These are phyloP conservation scores for Calonectria fujianensis DNA, from an alignment of 2,329 filamentous ascomycete species.

Conservation along the genomic window DNA sequence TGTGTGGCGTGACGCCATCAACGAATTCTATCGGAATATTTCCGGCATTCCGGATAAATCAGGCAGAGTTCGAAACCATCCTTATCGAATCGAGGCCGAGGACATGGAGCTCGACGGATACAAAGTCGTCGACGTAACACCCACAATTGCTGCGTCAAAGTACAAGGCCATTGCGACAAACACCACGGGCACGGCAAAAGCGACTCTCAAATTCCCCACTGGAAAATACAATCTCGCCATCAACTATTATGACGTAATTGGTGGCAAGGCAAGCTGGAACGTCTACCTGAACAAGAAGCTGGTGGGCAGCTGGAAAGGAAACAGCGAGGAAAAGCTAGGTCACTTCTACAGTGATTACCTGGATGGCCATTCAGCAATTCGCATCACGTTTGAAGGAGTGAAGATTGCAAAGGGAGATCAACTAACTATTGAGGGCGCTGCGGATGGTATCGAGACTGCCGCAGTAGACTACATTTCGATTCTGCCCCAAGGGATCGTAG, in stretches of 20 bases:
- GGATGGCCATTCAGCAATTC: conserved; percentile 79
- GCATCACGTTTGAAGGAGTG: conserved; percentile 75
- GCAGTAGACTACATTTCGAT: conserved; percentile 81
- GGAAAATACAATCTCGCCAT: conserved; percentile 76
- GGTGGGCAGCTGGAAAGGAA: conserved; percentile 75
- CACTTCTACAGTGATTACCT: conserved; percentile 75
- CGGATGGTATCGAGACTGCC: conserved; percentile 77
- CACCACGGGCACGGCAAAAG: conserved; percentile 23
- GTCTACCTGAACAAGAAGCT: conserved; percentile 71
- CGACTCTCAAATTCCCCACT: conserved; percentile 12
- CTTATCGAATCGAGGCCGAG: conserved; percentile 82
- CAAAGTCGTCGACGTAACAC: conserved; percentile 69
- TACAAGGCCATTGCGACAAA: conserved; percentile 53
- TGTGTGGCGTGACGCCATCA: conserved; percentile 82
- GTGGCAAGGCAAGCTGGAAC: conserved; percentile 74
- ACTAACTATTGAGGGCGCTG: conserved; percentile 73
- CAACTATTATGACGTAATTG: conserved; percentile 79
- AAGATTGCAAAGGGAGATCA: conserved; percentile 69
- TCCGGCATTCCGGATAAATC: conserved; percentile 75
- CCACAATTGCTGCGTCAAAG: conserved; percentile 76
- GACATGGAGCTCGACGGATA: conserved; percentile 78
- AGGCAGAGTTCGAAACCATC: conserved; percentile 75
- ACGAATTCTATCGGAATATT: conserved; percentile 74
- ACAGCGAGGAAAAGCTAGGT: conserved; percentile 76
- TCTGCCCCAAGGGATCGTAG: conserved; percentile 64